phyloP scores from a whole-genome alignment of 441 rosid species.

The Isatis lusitanica region DNA sequence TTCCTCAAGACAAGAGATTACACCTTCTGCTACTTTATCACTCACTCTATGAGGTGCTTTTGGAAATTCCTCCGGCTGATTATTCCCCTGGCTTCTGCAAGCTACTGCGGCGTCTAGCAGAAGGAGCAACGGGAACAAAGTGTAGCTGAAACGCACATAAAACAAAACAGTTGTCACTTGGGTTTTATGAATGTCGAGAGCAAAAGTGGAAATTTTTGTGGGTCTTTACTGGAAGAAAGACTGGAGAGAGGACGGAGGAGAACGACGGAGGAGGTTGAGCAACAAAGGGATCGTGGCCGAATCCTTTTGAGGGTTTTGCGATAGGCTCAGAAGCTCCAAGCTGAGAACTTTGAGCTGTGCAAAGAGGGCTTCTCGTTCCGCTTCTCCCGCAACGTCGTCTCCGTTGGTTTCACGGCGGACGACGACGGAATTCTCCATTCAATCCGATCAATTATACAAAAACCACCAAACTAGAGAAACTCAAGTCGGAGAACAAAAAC shows the following conservation, averaged over 20 bases:
- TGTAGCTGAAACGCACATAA: slow-evolving; percentile 61
- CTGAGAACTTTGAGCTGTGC: slow-evolving; percentile 50
- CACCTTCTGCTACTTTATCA: slow-evolving; percentile 82
- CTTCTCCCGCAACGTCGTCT: slow-evolving; percentile 38
- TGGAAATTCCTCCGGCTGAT: slow-evolving; percentile 27
- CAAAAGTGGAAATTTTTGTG: neutral
- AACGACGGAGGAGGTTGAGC: slow-evolving; percentile 52
- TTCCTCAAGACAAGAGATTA: slow-evolving; percentile 78
- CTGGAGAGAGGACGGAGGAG: slow-evolving; percentile 56
- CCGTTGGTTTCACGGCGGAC: slow-evolving; percentile 22
- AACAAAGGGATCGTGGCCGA: slow-evolving; percentile 52
- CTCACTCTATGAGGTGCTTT: slow-evolving; percentile 49
- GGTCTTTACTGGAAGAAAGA: slow-evolving; percentile 71
- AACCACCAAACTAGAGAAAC: neutral
- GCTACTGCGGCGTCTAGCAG: slow-evolving; percentile 77
- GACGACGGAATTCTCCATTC: slow-evolving; percentile 32
- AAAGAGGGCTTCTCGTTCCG: slow-evolving; percentile 41
- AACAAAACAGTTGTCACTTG: neutral
- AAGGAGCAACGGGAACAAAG: slow-evolving; percentile 80
- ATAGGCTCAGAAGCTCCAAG: slow-evolving; percentile 65
- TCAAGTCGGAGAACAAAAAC: neutral
- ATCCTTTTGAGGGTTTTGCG: slow-evolving; percentile 58
- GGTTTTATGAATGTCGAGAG: neutral
- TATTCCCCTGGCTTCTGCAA: slow-evolving; percentile 46
- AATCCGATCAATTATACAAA: slow-evolving; percentile 14